These are phyloP conservation scores for Mycena olivaceomarginata DNA, from an alignment of 768 basidiomycete species.

Conservation along the genomic window DNA sequence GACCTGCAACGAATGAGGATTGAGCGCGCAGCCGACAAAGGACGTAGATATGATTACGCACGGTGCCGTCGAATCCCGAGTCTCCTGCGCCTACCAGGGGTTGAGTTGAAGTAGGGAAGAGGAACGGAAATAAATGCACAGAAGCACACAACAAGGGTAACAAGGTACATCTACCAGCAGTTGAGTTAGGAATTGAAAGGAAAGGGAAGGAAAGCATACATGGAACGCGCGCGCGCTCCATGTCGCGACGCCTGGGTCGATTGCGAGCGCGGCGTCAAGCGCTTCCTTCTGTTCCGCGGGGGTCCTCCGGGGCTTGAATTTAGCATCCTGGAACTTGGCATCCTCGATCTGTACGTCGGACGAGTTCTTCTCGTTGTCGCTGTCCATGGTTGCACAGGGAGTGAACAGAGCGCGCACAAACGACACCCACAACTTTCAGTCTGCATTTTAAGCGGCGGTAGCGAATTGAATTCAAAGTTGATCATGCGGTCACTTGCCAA, in stretches of 20 bases:
- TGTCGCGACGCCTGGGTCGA: slow-evolving; percentile 64
- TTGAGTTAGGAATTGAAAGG: background rate
- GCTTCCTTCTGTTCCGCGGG: slow-evolving; percentile 63
- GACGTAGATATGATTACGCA: slow-evolving; percentile 44
- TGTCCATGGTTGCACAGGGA: background rate
- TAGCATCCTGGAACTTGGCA: slow-evolving; percentile 11
- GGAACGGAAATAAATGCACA: slow-evolving; percentile 46
- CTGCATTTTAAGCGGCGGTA: background rate
- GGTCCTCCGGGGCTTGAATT: slow-evolving; percentile 48
- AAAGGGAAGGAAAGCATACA: slow-evolving; percentile 46
- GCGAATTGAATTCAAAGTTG: background rate
- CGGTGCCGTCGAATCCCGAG: slow-evolving; percentile 73
- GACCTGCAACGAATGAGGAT: slow-evolving; percentile 54
- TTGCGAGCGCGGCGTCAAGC: slow-evolving; percentile 60
- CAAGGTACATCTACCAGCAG: slow-evolving; percentile 62
- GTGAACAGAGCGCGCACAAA: background rate
- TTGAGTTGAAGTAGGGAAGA: too few relatives aligned
- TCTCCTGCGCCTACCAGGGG: slow-evolving; percentile 58
- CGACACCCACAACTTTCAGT: background rate
- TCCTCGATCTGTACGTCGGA: slow-evolving; percentile 40
- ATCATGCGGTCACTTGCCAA: background rate
- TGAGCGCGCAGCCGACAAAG: background rate
- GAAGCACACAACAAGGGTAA: slow-evolving; percentile 68
- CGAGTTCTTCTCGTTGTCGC: slow-evolving; percentile 50
- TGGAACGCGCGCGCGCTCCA: slow-evolving; percentile 61